Percentiles rank a stretch among this genome's conserved stretches.
Conservation (phyloP, 495 filamentous ascomycete species). For the Parachaetomium inaequale region DNA sequence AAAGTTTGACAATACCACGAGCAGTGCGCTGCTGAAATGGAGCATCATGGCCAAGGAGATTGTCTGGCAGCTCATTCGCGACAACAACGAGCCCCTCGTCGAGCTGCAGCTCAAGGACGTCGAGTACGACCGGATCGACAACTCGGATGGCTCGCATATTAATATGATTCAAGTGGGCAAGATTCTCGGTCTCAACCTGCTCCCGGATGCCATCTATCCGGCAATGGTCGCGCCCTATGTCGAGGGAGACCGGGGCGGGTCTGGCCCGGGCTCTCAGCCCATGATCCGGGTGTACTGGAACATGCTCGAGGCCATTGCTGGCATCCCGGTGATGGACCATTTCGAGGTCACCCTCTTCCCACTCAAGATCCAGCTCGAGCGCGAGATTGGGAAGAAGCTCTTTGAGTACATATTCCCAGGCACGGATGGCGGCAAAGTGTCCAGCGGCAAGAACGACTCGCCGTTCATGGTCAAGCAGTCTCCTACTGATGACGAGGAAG, state of each 20-base stretch:
- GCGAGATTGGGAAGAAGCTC: conserved; percentile 85
- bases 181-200: conserved; percentile 80
- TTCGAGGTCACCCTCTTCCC: conserved; percentile 95
- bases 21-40: conserved; percentile 79
- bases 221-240: conserved; percentile 90
- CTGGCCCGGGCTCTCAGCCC: conserved; percentile 52
- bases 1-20: conserved; percentile 70
- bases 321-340: conserved; percentile 94
- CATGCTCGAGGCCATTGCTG: conserved; percentile 96
- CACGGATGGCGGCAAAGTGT: conserved; percentile 51
- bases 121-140: conserved; percentile 89
- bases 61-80: conserved; percentile 91
- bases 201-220: conserved; percentile 88
- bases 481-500: conserved; percentile 61
- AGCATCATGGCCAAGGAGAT: conserved; percentile 88
- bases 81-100: conserved; percentile 80
- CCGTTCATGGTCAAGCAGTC: conserved; percentile 82
- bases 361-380: conserved; percentile 89
- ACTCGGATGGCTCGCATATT: conserved; percentile 92
- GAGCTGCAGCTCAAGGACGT: conserved; percentile 90
- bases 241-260: conserved; percentile 55
- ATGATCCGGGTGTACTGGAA: conserved; percentile 96
- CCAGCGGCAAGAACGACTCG: conserved; percentile 56
- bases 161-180: conserved; percentile 83
- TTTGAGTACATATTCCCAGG: conserved; percentile 98